Percentiles rank a stretch among this genome's conserved stretches.
Evolutionary conservation across 352 stramenopile species (phyloP).

Genomic region (Phytopythium cucurbitacearum): DNA sequence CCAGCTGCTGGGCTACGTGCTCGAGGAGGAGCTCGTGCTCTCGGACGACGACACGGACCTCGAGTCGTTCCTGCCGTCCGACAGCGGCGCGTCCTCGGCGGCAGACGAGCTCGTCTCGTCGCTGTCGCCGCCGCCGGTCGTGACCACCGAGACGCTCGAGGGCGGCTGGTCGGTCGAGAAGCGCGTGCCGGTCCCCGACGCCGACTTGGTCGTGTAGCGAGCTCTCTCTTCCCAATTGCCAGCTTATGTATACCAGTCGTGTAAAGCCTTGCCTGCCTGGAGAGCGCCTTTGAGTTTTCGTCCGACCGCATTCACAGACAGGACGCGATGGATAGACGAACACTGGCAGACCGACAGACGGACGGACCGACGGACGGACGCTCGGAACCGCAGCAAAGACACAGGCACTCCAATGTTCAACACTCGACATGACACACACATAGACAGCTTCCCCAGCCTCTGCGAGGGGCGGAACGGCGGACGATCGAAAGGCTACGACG

Average conservation of each 20-base stretch:
- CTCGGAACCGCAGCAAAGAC: too few species aligned
- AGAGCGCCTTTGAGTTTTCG: too few species aligned
- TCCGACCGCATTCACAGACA: too few species aligned
- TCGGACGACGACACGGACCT: slow-evolving; percentile 78
- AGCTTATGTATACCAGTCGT: too few species aligned
- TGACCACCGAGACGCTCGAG: slow-evolving; percentile 72
- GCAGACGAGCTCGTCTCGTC: slow-evolving; percentile 9
- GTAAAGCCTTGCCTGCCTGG: too few species aligned
- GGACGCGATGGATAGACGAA: too few species aligned
- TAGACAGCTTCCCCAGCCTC: not conserved
- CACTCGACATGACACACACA: not conserved
- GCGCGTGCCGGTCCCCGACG: slow-evolving; percentile 45
- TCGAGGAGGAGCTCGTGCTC: slow-evolving; percentile 63
- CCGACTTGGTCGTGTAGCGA: slow-evolving; percentile 47
- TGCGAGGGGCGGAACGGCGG: too few species aligned
- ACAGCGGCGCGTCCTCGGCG: slow-evolving; percentile 21
- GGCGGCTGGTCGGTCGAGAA: slow-evolving; percentile 86
- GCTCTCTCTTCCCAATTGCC: not conserved
- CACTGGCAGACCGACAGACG: too few species aligned
- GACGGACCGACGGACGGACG: too few species aligned
- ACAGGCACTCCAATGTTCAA: too few species aligned
- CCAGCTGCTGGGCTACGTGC: slow-evolving; percentile 76
- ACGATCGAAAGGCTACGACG: too few species aligned
- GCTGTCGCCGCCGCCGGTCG: slow-evolving; percentile 23
- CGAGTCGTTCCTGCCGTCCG: slow-evolving; percentile 66